Percentiles rank a stretch among this genome's conserved stretches.
phyloP scores from a whole-genome alignment of 768 basidiomycete species.

The Xerocomellus amylosporus region DNA sequence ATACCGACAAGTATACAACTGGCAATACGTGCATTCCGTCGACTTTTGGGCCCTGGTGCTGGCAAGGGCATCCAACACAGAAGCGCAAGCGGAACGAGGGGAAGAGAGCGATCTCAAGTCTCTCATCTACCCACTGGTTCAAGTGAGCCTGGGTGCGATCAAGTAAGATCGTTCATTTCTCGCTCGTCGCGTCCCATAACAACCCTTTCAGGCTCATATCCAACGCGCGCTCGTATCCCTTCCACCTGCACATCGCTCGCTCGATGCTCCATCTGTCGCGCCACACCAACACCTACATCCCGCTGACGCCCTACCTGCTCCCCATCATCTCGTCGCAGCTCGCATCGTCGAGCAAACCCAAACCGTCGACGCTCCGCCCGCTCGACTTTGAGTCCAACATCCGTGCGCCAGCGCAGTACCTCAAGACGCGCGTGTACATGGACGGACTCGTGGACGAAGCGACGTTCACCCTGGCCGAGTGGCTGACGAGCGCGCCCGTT shows the following conservation, averaged over 20 bases:
- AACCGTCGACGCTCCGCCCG: conserved; percentile 81
- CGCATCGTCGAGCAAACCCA: conserved; percentile 63
- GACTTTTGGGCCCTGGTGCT: conserved; percentile 96
- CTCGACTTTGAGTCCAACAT: conserved; percentile 87
- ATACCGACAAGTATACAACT: conserved; percentile 95
- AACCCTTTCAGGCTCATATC: conserved; percentile 69
- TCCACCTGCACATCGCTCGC: conserved; percentile 89
- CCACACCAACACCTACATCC: conserved; percentile 83
- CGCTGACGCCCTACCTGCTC: conserved; percentile 81
- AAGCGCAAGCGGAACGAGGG: conserved; percentile 48
- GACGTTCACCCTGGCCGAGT: conserved; percentile 74
- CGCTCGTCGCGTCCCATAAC: neutral
- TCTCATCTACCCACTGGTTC: conserved; percentile 94
- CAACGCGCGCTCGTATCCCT: conserved; percentile 88
- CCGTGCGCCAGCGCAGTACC: conserved; percentile 83
- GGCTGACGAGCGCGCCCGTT: conserved; percentile 66
- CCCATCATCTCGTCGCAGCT: conserved; percentile 81
- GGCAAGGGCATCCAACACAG: conserved; percentile 69
- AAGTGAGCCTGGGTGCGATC: conserved; percentile 89
- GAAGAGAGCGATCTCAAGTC: conserved; percentile 77
- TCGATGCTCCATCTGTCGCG: conserved; percentile 83
- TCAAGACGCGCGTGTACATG: conserved; percentile 80
- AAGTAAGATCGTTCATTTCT: conserved; percentile 52
- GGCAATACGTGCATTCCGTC: conserved; percentile 94
- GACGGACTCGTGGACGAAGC: conserved; percentile 85